A percentile compares a stretch with the other conserved stretches of the same genome.
These are phyloP conservation scores for Pleoardoris graminearum DNA, from an alignment of 2,329 filamentous ascomycete genomes.

Conservation along the genomic window DNA sequence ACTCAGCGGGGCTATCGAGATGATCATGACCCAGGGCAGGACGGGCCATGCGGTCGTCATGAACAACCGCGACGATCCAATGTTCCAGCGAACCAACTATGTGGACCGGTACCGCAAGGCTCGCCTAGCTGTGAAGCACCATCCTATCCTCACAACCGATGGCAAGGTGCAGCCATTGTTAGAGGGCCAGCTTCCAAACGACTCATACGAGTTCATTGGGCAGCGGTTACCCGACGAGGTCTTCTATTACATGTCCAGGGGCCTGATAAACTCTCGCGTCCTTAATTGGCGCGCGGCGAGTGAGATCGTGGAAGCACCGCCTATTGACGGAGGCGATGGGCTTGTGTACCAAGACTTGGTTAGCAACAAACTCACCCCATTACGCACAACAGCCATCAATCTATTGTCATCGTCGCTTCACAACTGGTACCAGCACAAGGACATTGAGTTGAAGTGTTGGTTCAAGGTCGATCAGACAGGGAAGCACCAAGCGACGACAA, in stretches of 20 bases:
- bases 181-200: slow-evolving; percentile 72
- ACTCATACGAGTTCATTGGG: slow-evolving; percentile 89
- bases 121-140: slow-evolving; percentile 82
- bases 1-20: slow-evolving; percentile 75
- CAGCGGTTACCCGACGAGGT: slow-evolving; percentile 86
- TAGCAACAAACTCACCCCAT: slow-evolving; percentile 70
- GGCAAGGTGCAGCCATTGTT: slow-evolving; percentile 78
- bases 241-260: slow-evolving; percentile 85
- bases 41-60: slow-evolving; percentile 75
- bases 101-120: slow-evolving; percentile 85
- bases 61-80: slow-evolving; percentile 77
- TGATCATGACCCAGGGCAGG: slow-evolving; percentile 67
- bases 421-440: slow-evolving; percentile 79
- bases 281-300: slow-evolving; percentile 81
- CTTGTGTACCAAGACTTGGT: slow-evolving; percentile 81
- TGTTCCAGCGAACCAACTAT: slow-evolving; percentile 73
- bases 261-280: slow-evolving; percentile 76
- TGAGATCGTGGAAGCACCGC: slow-evolving; percentile 77
- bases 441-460: slow-evolving; percentile 80
- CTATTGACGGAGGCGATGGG: slow-evolving; percentile 79
- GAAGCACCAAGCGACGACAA: slow-evolving; percentile 57
- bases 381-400: slow-evolving; percentile 76
- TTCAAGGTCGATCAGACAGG: slow-evolving; percentile 53
- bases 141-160: slow-evolving; percentile 76
- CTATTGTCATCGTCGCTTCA: slow-evolving; percentile 79